A percentile compares a stretch with the other conserved stretches of the same genome.
Conservation (phyloP, 768 basidiomycete species). For the Russula emetica region DNA sequence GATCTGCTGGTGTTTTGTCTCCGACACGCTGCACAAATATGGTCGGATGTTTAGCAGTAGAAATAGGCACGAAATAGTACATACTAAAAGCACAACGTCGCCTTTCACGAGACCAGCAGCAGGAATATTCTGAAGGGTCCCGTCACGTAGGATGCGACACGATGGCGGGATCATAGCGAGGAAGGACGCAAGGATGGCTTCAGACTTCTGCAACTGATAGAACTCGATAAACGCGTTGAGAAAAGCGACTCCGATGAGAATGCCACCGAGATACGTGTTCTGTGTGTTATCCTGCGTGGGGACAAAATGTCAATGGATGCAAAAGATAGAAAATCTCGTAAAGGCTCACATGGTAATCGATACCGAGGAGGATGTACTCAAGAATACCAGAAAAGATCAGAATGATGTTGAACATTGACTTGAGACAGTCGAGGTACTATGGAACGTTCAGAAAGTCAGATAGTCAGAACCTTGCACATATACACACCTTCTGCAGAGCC, state of each 20-base stretch:
- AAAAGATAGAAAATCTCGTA: neutral
- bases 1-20: constrained; percentile 68
- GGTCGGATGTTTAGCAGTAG: neutral
- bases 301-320: constrained; percentile 16
- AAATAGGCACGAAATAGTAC: constrained; percentile 24
- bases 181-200: constrained; percentile 67
- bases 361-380: constrained; percentile 60
- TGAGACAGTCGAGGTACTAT: constrained; percentile 60
- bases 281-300: constrained; percentile 48
- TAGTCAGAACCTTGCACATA: neutral
- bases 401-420: constrained; percentile 61
- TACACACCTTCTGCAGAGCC: constrained; percentile 53
- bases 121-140: constrained; percentile 50
- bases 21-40: constrained; percentile 47
- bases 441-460: constrained; percentile 5
- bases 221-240: constrained; percentile 69
- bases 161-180: constrained; percentile 70
- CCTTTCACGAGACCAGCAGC: constrained; percentile 63
- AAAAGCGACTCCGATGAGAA: constrained; percentile 63
- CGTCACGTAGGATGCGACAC: constrained; percentile 59
- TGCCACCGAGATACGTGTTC: constrained; percentile 67
- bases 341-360: constrained; percentile 50
- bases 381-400: constrained; percentile 62
- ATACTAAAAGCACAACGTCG: constrained; percentile 58
- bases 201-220: constrained; percentile 67